Conservation (phyloP, 257 asterid genomes). For the Misopates orontium region DNA sequence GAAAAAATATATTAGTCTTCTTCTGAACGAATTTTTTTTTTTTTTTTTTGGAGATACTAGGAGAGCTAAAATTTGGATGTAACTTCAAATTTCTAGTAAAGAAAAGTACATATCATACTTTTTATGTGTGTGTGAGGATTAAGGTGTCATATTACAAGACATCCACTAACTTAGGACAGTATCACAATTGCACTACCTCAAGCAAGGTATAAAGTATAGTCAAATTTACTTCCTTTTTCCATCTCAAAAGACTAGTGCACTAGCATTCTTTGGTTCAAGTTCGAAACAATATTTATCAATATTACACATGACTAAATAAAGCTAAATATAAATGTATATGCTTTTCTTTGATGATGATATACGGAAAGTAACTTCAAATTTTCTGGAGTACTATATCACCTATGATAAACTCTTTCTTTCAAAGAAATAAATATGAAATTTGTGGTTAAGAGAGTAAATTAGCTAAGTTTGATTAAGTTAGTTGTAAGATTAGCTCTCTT, state of each 20-base stretch:
- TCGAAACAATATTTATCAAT: neutral
- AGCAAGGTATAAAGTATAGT: conserved; percentile 28
- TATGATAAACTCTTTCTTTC: no score
- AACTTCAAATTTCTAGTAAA: neutral
- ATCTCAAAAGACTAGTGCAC: conserved; percentile 22
- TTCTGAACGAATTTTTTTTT: no score
- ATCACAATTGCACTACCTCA: conserved; percentile 22
- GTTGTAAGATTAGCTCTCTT: no score
- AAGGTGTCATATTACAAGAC: neutral
- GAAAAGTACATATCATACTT: neutral
- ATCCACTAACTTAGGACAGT: neutral
- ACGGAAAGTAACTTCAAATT: neutral
- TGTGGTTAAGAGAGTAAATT: no score
- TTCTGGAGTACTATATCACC: no score
- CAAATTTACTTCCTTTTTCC: conserved; percentile 26
- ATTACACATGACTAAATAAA: neutral
- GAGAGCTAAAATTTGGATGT: no score
- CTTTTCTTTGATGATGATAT: neutral
- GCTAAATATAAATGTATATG: conserved; percentile 1
- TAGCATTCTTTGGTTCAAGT: neutral
- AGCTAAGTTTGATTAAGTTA: no score
- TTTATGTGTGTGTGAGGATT: neutral
- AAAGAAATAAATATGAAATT: no score
- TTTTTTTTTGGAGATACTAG: no score
- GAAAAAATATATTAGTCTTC: no score